A percentile compares a stretch with the other conserved stretches of the same genome.
These are phyloP conservation scores for Podaxis rugospora DNA, from an alignment of 768 basidiomycete species.

Conservation along the genomic window DNA sequence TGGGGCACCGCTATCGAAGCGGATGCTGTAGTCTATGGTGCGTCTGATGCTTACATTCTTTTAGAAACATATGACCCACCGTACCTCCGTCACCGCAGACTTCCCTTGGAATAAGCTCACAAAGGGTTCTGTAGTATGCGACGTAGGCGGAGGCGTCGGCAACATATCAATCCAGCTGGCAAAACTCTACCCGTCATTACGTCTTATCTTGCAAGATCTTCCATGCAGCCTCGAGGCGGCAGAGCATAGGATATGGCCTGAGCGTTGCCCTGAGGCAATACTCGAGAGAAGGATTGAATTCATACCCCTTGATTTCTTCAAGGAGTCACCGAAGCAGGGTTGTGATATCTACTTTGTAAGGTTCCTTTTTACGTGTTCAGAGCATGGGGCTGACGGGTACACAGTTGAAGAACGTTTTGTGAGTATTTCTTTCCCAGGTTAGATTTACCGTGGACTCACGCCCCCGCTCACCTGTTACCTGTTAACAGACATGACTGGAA, in stretches of 20 bases:
- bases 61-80: neutral
- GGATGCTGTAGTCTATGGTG: slow-evolving; percentile 24
- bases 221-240: slow-evolving; percentile 27
- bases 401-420: slow-evolving; percentile 34
- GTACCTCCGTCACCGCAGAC: slow-evolving; percentile 16
- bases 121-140: slow-evolving; percentile 27
- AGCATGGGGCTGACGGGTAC: neutral
- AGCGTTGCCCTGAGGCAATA: slow-evolving; percentile 31
- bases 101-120: slow-evolving; percentile 29
- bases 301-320: slow-evolving; percentile 35
- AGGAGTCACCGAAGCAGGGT: slow-evolving; percentile 27
- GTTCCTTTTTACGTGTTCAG: slow-evolving; percentile 6
- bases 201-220: slow-evolving; percentile 32
- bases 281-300: slow-evolving; percentile 31
- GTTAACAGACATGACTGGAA: slow-evolving; percentile 38
- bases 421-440: slow-evolving; percentile 5
- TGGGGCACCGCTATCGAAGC: slow-evolving; percentile 28
- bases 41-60: neutral
- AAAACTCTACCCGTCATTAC: slow-evolving; percentile 28
- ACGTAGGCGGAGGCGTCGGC: slow-evolving; percentile 37
- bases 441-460: neutral
- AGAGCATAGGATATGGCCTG: slow-evolving; percentile 28
- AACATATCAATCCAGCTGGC: slow-evolving; percentile 30
- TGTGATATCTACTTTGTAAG: slow-evolving; percentile 41
- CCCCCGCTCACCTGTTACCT: neutral